Conservation (phyloP, 495 filamentous ascomycete species). For the Daldinia vernicosa region DNA sequence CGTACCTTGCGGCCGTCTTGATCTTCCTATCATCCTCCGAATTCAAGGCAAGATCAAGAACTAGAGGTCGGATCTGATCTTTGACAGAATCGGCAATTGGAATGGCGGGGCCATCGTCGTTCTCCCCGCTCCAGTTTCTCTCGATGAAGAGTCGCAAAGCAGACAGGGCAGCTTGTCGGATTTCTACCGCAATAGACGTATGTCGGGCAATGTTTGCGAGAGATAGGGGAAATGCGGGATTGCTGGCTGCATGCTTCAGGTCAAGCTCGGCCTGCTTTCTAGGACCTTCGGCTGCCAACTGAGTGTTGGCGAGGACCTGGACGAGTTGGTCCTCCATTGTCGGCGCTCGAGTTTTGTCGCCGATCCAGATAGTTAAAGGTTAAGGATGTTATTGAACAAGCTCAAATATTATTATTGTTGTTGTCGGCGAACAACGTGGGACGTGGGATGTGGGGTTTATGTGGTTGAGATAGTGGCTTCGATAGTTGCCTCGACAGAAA, state of each 20-base stretch:
- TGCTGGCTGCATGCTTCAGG: conserved; percentile 70
- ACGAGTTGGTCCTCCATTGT: conserved; percentile 87
- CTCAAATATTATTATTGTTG: conserved; percentile 1
- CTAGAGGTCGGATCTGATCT: conserved; percentile 69
- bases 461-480: neutral
- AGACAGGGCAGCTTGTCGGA: conserved; percentile 84
- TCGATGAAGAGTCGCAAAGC: conserved; percentile 83
- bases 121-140: conserved; percentile 72
- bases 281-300: conserved; percentile 70
- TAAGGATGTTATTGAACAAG: neutral
- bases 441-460: conserved; percentile 1
- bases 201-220: conserved; percentile 82
- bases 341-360: neutral
- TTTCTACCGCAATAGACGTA: conserved; percentile 69
- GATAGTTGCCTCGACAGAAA: conserved; percentile 29
- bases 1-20: conserved; percentile 76
- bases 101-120: conserved; percentile 70
- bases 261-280: conserved; percentile 83
- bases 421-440: neutral
- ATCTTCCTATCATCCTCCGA: conserved; percentile 82
- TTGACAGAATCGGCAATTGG: conserved; percentile 74
- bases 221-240: conserved; percentile 74
- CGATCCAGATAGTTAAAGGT: conserved; percentile 3
- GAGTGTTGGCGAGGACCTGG: conserved; percentile 80
- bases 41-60: conserved; percentile 81